Base-by-base conservation (phyloP, 192 early-diverging fungal genomes). In the Backusella morwellensis region DNA sequence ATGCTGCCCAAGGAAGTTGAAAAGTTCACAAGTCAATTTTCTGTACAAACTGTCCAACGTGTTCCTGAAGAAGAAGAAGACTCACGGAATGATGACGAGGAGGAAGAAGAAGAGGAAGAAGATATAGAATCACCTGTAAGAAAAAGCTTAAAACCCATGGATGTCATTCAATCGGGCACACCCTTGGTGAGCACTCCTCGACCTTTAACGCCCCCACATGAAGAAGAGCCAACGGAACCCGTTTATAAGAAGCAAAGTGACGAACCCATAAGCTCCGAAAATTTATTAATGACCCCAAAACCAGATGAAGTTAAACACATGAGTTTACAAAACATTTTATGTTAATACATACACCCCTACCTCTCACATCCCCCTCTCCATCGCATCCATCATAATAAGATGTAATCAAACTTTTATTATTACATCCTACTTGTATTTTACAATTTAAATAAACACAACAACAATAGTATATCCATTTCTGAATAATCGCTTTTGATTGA, bases 1-100 rank as follows among this genome's bases (percentile, higher is more conserved):
- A 73, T 82, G 71, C n/a, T 82, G 0, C 73, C 80, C 7, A 78
- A 82, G 35, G 80, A 82, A 35, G 74, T 82, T 4, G 73, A 82
- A 63, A 73, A 74, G 21, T 82, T 75, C 35, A 82, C 80, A 12
- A 74, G 47, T 6, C 80, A 82, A 59, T 82, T 82, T 47, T 75
- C 66, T n/a, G 38, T 66, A n/a, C 56, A 63, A 38, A 54, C 41
- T 8, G 19, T 44, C 23, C 38, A 26, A 15, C 38, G 40, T 6
- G 35, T 40, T 29, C 38, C 70, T 34, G 70, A 72, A 29, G 70
- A 72, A 29, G 70, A 72, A 50, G 70, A 72, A 6, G 26, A 72
- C 3, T 26, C 32, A 15, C 44, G 23, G 44, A 47, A 40, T 3
- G 26, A 63, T 0, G 21, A 63, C 1, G 26, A 63, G 7, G 23